phyloP scores from a whole-genome alignment of 805 yeast genomes.

The Lipomyces spencermartinsiae region DNA sequence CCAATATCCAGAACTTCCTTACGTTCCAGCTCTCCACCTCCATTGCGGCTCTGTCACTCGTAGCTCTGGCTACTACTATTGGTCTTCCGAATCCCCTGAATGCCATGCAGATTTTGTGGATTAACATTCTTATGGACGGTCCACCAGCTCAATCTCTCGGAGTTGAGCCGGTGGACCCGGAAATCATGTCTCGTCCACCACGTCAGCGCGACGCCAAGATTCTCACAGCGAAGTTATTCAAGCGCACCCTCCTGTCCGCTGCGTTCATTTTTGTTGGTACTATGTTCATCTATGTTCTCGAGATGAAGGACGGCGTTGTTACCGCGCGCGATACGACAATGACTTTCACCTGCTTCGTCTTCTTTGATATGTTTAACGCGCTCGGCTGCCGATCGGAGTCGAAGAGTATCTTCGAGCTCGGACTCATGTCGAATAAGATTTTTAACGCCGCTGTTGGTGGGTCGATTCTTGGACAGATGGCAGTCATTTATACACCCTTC shows the following conservation, averaged over 20 bases:
- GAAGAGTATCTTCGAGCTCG: slow-evolving; percentile 82
- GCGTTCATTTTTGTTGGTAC: slow-evolving; percentile 82
- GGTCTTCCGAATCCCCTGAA: slow-evolving; percentile 65
- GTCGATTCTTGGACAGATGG: slow-evolving; percentile 85
- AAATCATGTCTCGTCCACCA: slow-evolving; percentile 69
- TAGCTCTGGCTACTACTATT: slow-evolving; percentile 31
- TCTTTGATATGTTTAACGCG: slow-evolving; percentile 97
- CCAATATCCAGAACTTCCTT: slow-evolving; percentile 89
- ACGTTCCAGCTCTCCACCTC: slow-evolving; percentile 90
- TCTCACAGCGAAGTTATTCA: slow-evolving; percentile 69
- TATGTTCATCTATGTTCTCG: slow-evolving; percentile 79
- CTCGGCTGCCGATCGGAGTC: slow-evolving; percentile 87
- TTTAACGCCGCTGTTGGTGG: slow-evolving; percentile 92
- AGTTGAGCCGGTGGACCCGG: slow-evolving; percentile 67
- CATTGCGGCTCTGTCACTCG: slow-evolving; percentile 71
- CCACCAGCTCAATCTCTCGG: slow-evolving; percentile 88
- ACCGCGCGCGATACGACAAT: slow-evolving; percentile 97
- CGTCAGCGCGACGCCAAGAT: slow-evolving; percentile 86
- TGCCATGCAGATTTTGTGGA: slow-evolving; percentile 82
- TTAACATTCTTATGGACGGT: slow-evolving; percentile 76
- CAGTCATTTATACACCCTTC: slow-evolving; percentile 92
- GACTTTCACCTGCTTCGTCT: slow-evolving; percentile 97
- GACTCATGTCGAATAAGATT: slow-evolving; percentile 79
- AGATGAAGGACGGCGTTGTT: slow-evolving; percentile 81
- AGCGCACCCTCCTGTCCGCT: slow-evolving; percentile 79